Evolutionary conservation across 192 early-diverging fungal species (phyloP).

Genomic region (Allomyces arbusculus): DNA sequence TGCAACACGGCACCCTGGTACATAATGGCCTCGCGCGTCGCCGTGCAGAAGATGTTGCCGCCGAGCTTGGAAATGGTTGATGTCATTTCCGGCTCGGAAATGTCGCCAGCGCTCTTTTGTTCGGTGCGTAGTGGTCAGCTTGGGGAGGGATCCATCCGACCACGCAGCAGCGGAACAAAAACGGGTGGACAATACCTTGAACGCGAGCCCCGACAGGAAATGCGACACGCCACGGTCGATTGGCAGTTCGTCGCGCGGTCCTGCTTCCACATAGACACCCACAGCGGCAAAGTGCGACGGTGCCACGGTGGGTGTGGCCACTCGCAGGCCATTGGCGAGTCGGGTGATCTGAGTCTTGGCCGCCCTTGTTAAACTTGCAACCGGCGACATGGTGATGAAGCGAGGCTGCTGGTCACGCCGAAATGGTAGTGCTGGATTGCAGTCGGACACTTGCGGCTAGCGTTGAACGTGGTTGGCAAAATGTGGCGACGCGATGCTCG

Average conservation of each 20-base stretch:
- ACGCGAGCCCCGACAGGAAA: constrained; percentile 77
- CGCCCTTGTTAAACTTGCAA: too few relatives aligned
- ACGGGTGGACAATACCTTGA: constrained; percentile 40
- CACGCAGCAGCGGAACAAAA: neutral
- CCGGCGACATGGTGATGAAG: too few relatives aligned
- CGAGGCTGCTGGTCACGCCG: too few relatives aligned
- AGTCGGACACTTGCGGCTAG: too few relatives aligned
- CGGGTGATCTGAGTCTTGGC: constrained; percentile 33
- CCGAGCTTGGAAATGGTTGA: constrained; percentile 53
- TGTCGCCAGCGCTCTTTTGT: neutral
- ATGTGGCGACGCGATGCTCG: too few relatives aligned
- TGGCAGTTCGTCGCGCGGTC: constrained; percentile 62
- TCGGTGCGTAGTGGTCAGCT: neutral
- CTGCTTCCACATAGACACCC: constrained; percentile 79
- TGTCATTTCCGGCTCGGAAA: constrained; percentile 38
- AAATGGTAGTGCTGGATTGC: too few relatives aligned
- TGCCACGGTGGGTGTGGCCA: constrained; percentile 28
- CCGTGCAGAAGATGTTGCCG: constrained; percentile 73
- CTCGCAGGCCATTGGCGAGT: constrained; percentile 71
- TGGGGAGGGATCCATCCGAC: neutral
- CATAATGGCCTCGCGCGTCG: constrained; percentile 81
- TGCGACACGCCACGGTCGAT: constrained; percentile 53
- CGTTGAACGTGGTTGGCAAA: too few relatives aligned
- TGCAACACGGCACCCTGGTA: constrained; percentile 83
- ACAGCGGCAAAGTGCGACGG: constrained; percentile 58